Evolutionary conservation across 2,329 filamentous ascomycete genomes (phyloP), one percentile per base, ranked within the genome.

Genomic region (Penicillium griseofulvum): DNA sequence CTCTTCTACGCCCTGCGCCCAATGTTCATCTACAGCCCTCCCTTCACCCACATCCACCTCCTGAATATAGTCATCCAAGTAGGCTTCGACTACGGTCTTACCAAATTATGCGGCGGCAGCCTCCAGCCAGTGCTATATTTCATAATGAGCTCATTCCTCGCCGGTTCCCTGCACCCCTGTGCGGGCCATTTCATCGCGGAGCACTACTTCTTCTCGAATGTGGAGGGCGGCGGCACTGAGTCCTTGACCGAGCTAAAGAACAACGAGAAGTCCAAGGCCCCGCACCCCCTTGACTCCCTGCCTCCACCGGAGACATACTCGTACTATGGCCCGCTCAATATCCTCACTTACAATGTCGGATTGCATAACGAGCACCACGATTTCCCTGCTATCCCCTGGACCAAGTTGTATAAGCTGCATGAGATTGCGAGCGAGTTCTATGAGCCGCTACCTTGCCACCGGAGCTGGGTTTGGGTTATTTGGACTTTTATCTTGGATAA

Each of bases 331-430:
- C 85, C 89, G 0, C 83, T 97, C 62, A 99, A 99, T 77, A 76
- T 91, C 67, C 77, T 99, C 47, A 96, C 92, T 0, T 99, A 97
- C 81, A 99, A 99, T 67, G 94, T 99, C 43, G 94, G 94, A 50
- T 79, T 97, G 68, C 94, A 99, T 80, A 99, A 99, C 72, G 94
- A 99, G 80, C 94, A 99, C 76, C 94, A 99, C 74, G 94, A 99
- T 75, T 99, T 99, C 77, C 94, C 94, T 11, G 94, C 94, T 45
- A 85, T 99, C 44, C 93, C 94, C 0, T 99, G 94, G 94, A 97
- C 91, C 10, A 82, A 88, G 31, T 82, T 99, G 37, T 89, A 87
- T 52, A 81, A 81, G 69, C 80, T 99, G 51, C 86, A 92, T 69
- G 77, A 85, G 60, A 89, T 95, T 54, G 94, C 94, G 1, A 83